phyloP scores from a whole-genome alignment of 805 yeast genomes.

The Metschnikowia continentalis region DNA sequence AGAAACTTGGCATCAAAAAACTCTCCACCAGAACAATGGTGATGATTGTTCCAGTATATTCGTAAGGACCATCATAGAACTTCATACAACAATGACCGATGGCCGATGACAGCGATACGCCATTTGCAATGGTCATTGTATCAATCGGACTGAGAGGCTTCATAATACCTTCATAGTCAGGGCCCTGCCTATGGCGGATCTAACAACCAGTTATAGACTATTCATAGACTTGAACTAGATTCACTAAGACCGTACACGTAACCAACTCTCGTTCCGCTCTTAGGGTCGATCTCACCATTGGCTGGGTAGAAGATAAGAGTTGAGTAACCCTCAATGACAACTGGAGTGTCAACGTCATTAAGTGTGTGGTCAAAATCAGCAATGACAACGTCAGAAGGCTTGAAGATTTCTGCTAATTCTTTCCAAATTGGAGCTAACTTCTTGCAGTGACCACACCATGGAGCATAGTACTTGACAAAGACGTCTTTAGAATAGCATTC shows the following conservation, averaged over 20 bases:
- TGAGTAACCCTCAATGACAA: constrained; percentile 83
- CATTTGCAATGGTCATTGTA: too few species aligned
- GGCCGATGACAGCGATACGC: too few species aligned
- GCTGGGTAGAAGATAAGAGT: constrained; percentile 90
- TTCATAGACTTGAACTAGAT: too few species aligned
- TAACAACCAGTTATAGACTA: too few species aligned
- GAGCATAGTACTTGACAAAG: constrained; percentile 89
- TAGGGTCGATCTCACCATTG: constrained; percentile 39
- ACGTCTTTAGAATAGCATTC: constrained; percentile 66
- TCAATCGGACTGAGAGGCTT: too few species aligned
- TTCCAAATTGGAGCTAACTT: constrained; percentile 84
- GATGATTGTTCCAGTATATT: too few species aligned
- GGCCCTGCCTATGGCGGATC: too few species aligned
- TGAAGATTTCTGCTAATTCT: constrained; percentile 73
- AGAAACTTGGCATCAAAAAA: too few species aligned
- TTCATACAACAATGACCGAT: too few species aligned
- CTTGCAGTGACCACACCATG: constrained; percentile 98
- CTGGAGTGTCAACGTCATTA: constrained; percentile 75
- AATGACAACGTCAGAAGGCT: constrained; percentile 53
- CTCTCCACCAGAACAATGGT: too few species aligned
- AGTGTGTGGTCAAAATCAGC: constrained; percentile 88
- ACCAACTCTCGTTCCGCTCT: constrained; percentile 46
- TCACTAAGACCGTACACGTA: constrained; percentile 59
- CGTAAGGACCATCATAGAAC: too few species aligned
- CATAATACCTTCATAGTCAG: too few species aligned